Evolutionary conservation across 495 filamentous ascomycete genomes (phyloP).

Genomic region (Penicillium atrosanguineum): DNA sequence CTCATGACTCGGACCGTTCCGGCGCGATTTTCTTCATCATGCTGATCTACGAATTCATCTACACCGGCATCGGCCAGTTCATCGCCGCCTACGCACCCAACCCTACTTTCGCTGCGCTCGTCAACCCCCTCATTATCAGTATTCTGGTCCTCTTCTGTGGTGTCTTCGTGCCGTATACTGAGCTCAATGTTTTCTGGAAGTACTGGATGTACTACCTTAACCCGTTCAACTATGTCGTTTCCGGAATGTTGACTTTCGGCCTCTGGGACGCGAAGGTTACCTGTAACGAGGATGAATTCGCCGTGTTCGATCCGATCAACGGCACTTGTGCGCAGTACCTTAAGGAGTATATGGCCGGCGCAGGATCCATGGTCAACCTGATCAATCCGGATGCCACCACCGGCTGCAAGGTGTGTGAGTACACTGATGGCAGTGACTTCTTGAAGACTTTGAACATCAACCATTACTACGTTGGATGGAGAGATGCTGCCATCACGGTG

Average conservation of each 20-base stretch:
- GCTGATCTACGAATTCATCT: slow-evolving; percentile 53
- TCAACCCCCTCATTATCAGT: slow-evolving; percentile 55
- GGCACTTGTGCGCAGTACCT: slow-evolving; percentile 59
- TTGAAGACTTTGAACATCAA: slow-evolving; percentile 36
- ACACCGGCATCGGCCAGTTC: slow-evolving; percentile 60
- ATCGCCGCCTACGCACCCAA: slow-evolving; percentile 57
- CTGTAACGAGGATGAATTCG: slow-evolving; percentile 58
- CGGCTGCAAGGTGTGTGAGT: slow-evolving; percentile 60
- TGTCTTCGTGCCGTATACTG: slow-evolving; percentile 38
- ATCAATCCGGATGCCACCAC: slow-evolving; percentile 50
- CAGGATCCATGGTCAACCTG: slow-evolving; percentile 51
- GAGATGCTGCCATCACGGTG: slow-evolving; percentile 42
- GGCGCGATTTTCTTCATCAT: slow-evolving; percentile 57
- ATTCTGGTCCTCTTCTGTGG: slow-evolving; percentile 57
- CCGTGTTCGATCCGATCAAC: slow-evolving; percentile 53
- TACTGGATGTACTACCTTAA: slow-evolving; percentile 79
- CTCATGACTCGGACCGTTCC: slow-evolving; percentile 37
- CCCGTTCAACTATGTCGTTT: slow-evolving; percentile 68
- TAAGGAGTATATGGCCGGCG: slow-evolving; percentile 39
- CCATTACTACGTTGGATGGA: slow-evolving; percentile 45
- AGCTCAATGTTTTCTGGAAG: slow-evolving; percentile 58
- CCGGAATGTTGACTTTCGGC: slow-evolving; percentile 54
- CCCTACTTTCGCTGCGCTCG: slow-evolving; percentile 53
- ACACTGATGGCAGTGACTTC: slow-evolving; percentile 37
- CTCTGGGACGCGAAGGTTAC: slow-evolving; percentile 54